These are phyloP conservation scores for Abrus pulchellus DNA, from an alignment of 306 rosid genomes.

Conservation along the genomic window DNA sequence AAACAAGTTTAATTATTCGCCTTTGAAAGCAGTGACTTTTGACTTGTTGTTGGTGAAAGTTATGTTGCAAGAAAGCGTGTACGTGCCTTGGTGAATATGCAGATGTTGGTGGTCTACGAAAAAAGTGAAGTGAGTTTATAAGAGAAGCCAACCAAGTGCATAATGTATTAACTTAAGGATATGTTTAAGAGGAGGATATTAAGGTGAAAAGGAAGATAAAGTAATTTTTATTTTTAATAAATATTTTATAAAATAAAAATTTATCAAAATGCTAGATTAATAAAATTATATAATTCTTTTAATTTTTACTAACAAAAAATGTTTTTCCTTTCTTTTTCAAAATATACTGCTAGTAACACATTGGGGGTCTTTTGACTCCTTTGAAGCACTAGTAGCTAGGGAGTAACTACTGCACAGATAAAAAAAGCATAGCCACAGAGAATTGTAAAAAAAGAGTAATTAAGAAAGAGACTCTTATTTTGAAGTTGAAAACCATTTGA, in stretches of 20 bases:
- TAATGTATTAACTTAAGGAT: slow-evolving; percentile 16
- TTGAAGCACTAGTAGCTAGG: slow-evolving; percentile 23
- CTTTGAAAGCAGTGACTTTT: slow-evolving; percentile 73
- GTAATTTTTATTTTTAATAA: too few species aligned
- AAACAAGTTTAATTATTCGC: slow-evolving; percentile 55
- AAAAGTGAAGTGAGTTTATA: slow-evolving; percentile 42
- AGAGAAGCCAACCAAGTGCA: slow-evolving; percentile 36
- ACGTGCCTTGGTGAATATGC: slow-evolving; percentile 49
- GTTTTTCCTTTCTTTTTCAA: too few species aligned
- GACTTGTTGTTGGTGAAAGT: slow-evolving; percentile 73
- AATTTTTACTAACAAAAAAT: too few species aligned
- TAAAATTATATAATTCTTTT: too few species aligned
- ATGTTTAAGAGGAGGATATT: too few species aligned
- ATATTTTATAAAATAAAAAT: too few species aligned
- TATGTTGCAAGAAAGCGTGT: slow-evolving; percentile 54
- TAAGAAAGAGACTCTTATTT: background rate
- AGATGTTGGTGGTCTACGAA: slow-evolving; percentile 56
- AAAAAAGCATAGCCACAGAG: slow-evolving; percentile 16
- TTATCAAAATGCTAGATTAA: too few species aligned
- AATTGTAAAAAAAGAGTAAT: background rate
- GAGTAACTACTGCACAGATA: slow-evolving; percentile 16
- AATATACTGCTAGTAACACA: background rate
- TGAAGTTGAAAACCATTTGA: slow-evolving; percentile 24
- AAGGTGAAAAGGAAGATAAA: too few species aligned
- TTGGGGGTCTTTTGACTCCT: slow-evolving; percentile 14